Conservation (phyloP, 805 yeast genomes). For the Hanseniaspora mollemarum region DNA sequence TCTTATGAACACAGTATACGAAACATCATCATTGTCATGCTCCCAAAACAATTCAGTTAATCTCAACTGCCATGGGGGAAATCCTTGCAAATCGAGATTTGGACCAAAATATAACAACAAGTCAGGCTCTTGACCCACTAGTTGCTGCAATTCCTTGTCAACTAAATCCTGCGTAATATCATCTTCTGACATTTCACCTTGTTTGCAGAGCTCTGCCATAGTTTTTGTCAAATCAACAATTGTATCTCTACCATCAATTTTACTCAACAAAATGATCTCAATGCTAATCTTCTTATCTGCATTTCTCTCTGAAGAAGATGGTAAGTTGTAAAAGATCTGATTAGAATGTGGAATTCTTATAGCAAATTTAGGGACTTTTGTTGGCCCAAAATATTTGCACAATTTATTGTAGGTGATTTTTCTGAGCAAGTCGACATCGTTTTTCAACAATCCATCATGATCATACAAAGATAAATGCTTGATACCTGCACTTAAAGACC, state of each 20-base stretch:
- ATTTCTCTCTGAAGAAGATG: conserved; percentile 18
- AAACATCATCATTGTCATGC: conserved; percentile 68
- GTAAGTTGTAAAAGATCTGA: conserved; percentile 30
- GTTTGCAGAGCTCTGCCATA: conserved; percentile 61
- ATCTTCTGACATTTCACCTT: conserved; percentile 45
- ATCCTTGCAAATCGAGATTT: conserved; percentile 78
- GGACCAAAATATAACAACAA: conserved; percentile 76
- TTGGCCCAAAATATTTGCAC: conserved; percentile 61
- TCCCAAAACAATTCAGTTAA: conserved; percentile 86
- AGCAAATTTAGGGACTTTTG: conserved; percentile 49
- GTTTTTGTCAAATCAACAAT: conserved; percentile 80
- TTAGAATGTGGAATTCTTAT: conserved; percentile 61
- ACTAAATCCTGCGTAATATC: conserved; percentile 68
- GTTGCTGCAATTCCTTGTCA: conserved; percentile 57
- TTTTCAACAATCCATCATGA: conserved; percentile 55
- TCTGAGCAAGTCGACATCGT: conserved; percentile 44
- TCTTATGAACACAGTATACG: conserved; percentile 71
- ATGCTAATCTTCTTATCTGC: conserved; percentile 38
- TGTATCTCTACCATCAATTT: conserved; percentile 78
- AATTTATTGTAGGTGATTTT: conserved; percentile 48
- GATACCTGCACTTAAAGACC: conserved; percentile 87
- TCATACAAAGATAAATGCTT: conserved; percentile 66
- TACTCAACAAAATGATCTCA: conserved; percentile 54
- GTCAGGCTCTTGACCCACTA: conserved; percentile 91
- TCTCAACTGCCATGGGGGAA: conserved; percentile 96